Conservation (phyloP, 2,329 filamentous ascomycete species). For the Nothopassalora personata region DNA sequence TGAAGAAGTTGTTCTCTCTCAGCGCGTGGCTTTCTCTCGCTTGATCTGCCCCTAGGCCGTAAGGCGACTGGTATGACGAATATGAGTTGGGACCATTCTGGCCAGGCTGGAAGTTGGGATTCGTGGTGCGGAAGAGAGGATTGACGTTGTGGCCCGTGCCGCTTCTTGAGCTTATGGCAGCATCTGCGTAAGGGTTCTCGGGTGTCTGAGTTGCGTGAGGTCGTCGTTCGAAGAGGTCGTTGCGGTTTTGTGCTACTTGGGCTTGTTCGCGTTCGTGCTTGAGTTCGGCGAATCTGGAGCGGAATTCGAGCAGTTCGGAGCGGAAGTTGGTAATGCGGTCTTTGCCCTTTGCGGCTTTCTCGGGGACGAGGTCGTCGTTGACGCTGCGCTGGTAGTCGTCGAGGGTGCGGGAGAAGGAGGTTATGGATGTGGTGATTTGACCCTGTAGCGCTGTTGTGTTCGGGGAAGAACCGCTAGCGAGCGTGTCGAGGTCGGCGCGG, state of each 20-base stretch:
- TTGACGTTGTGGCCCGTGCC: slow-evolving; percentile 30
- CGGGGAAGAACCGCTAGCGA: slow-evolving; percentile 58
- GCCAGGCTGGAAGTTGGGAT: slow-evolving; percentile 32
- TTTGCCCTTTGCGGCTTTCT: slow-evolving; percentile 85
- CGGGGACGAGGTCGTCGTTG: slow-evolving; percentile 80
- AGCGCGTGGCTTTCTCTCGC: slow-evolving; percentile 72
- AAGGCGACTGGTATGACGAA: slow-evolving; percentile 33
- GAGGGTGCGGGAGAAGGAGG: slow-evolving; percentile 79
- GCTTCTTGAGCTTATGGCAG: slow-evolving; percentile 32
- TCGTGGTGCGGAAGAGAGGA: slow-evolving; percentile 34
- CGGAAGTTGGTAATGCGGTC: slow-evolving; percentile 84
- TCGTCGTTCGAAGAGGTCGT: slow-evolving; percentile 77
- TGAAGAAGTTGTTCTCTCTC: slow-evolving; percentile 83
- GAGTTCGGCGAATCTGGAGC: slow-evolving; percentile 68
- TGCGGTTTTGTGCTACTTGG: slow-evolving; percentile 47
- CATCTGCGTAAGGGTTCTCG: slow-evolving; percentile 84
- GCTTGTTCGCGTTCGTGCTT: slow-evolving; percentile 71
- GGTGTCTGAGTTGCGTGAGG: slow-evolving; percentile 66
- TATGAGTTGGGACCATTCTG: slow-evolving; percentile 37
- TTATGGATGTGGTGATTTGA: slow-evolving; percentile 71
- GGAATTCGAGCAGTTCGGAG: slow-evolving; percentile 72
- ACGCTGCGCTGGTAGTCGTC: slow-evolving; percentile 86
- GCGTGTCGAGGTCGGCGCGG: slow-evolving; percentile 67
- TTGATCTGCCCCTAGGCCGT: slow-evolving; percentile 30
- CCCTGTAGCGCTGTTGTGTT: slow-evolving; percentile 51